Evolutionary conservation across 2,329 filamentous ascomycete species (phyloP).

Genomic region (Colletotrichum incanum): DNA sequence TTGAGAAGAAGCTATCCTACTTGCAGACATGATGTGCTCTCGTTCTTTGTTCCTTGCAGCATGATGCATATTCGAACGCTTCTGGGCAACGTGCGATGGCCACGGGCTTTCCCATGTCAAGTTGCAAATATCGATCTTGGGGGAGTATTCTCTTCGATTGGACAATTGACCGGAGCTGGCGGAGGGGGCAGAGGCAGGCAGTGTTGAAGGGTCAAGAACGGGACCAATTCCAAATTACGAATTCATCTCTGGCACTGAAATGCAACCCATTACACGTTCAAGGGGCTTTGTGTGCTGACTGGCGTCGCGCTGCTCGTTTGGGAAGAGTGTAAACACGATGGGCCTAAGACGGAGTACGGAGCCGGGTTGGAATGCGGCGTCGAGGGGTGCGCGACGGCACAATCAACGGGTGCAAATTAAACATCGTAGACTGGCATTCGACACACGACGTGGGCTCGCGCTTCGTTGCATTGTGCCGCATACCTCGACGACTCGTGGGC

Average conservation of each 20-base stretch:
- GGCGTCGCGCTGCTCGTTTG: constrained; percentile 14
- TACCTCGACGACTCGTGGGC: constrained; percentile 7
- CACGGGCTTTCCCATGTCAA: not conserved
- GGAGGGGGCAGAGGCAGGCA: not conserved
- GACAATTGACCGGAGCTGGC: not conserved
- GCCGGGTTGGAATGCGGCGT: constrained; percentile 24
- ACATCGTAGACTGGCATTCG: constrained; percentile 31
- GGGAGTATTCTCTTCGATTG: not conserved
- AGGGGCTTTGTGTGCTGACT: not conserved
- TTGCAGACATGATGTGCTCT: not conserved
- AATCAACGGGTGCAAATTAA: constrained; percentile 34
- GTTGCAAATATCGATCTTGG: not conserved
- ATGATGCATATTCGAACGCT: not conserved
- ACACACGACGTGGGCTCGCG: constrained; percentile 4
- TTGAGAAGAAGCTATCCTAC: not conserved
- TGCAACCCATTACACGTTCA: constrained; percentile 13
- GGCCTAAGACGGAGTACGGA: constrained; percentile 2
- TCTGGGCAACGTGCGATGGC: not conserved
- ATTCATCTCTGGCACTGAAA: constrained; percentile 19
- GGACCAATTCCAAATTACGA: constrained; percentile 27
- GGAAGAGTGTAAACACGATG: constrained; percentile 30
- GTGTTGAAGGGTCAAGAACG: constrained; percentile 5
- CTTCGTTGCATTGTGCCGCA: constrained; percentile 27
- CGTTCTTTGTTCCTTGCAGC: not conserved
- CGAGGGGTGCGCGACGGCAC: constrained; percentile 28